phyloP scores from a whole-genome alignment of 768 basidiomycete species.

The Mycena belliarum region DNA sequence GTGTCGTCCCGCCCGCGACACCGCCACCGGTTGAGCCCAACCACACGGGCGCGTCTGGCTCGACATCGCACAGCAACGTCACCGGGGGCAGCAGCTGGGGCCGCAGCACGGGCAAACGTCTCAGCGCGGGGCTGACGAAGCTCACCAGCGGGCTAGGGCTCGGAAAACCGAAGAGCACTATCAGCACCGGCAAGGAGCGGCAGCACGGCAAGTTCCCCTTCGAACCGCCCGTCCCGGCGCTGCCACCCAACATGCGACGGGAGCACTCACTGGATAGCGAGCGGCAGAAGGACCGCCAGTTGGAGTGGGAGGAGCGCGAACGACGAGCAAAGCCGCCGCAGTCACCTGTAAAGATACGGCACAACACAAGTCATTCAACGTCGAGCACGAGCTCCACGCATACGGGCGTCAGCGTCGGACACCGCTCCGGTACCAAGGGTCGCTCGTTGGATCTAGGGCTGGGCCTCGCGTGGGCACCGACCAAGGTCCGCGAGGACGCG shows the following conservation, averaged over 20 bases:
- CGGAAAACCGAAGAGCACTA: slow-evolving; percentile 29
- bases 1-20: slow-evolving; percentile 24
- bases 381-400: slow-evolving; percentile 23
- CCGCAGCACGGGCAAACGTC: slow-evolving; percentile 39
- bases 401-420: slow-evolving; percentile 35
- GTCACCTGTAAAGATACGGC: slow-evolving; percentile 14
- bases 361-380: slow-evolving; percentile 16
- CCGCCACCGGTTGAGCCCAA: slow-evolving; percentile 33
- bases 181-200: slow-evolving; percentile 33
- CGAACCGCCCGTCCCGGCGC: slow-evolving; percentile 64
- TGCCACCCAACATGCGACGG: slow-evolving; percentile 28
- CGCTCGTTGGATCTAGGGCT: slow-evolving; percentile 73
- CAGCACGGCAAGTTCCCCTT: slow-evolving; percentile 68
- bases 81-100: slow-evolving; percentile 28
- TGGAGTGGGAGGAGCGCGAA: slow-evolving; percentile 24
- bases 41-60: slow-evolving; percentile 41
- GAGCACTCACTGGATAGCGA: slow-evolving; percentile 13
- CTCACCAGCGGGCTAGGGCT: slow-evolving; percentile 39
- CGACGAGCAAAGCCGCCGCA: slow-evolving; percentile 26
- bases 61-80: slow-evolving; percentile 33
- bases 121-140: slow-evolving; percentile 59
- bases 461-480: slow-evolving; percentile 73
- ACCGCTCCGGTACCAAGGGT: slow-evolving; percentile 56
- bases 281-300: slow-evolving; percentile 27
- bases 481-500: slow-evolving; percentile 65